Conservation (phyloP, 345 rosid genomes). For the Dipteronia dyeriana region DNA sequence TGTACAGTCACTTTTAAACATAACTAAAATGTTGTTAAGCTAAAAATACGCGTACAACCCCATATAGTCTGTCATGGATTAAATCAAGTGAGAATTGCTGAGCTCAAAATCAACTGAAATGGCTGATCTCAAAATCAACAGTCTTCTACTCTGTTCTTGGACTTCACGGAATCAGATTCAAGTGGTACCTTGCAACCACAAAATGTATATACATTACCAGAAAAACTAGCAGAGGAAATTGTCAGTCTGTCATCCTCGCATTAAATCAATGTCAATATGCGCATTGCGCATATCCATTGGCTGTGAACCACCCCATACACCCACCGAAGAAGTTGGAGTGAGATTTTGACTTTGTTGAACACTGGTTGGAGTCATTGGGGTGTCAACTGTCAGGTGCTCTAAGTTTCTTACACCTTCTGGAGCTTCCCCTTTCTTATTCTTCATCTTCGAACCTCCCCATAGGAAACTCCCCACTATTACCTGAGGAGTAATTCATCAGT, state of each 20-base stretch:
- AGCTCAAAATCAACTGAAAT: conserved; percentile 29
- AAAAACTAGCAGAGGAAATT: conserved; percentile 11
- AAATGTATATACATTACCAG: conserved; percentile 40
- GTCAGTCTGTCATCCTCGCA: conserved; percentile 85
- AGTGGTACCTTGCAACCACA: conserved; percentile 26
- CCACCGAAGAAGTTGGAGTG: conserved; percentile 50
- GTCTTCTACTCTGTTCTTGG: conserved; percentile 19
- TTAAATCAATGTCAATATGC: conserved; percentile 84
- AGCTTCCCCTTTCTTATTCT: conserved; percentile 68
- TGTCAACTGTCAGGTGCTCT: conserved; percentile 44
- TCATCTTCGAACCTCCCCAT: conserved; percentile 74
- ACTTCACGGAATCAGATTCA: conserved; percentile 32
- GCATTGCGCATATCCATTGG: conserved; percentile 66
- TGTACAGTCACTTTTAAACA: conserved; percentile 13
- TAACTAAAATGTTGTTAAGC: conserved; percentile 29
- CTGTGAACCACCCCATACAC: conserved; percentile 78
- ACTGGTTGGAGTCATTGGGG: conserved; percentile 39
- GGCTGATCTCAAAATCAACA: conserved; percentile 25
- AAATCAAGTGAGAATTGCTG: conserved; percentile 30
- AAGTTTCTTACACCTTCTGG: conserved; percentile 44
- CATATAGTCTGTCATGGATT: conserved; percentile 22
- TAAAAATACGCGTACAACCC: conserved; percentile 33
- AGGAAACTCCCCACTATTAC: conserved; percentile 92
- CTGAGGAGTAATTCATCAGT: conserved; percentile 37
- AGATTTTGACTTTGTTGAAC: conserved; percentile 61